Evolutionary conservation across 371 early-diverging fungal species (phyloP).

Genomic region (Circinella minor): DNA sequence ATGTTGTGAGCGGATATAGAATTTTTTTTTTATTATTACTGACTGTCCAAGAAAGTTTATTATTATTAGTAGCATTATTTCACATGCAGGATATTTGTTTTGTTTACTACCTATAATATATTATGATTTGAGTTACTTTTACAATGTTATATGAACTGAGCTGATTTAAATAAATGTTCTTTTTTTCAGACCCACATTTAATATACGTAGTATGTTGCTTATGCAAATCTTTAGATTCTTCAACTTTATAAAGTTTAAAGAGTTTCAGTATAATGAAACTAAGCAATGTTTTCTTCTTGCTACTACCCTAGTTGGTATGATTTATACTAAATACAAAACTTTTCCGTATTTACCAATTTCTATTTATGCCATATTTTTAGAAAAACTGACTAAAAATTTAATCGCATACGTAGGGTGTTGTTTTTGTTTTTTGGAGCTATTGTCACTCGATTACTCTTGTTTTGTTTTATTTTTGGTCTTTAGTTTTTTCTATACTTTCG

Average conservation of each 20-base stretch:
- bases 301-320: conserved; percentile 89
- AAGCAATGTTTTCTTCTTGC: conserved; percentile 90
- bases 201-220: conserved; percentile 42
- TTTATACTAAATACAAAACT: conserved; percentile 95
- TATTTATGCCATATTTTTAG: conserved; percentile 97
- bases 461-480: conserved; percentile 74
- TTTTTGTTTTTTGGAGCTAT: conserved; percentile 75
- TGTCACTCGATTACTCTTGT: conserved; percentile 78
- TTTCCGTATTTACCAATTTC: conserved; percentile 92
- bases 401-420: conserved; percentile 97
- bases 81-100: too few species aligned
- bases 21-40: conserved; percentile 90
- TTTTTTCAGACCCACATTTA: background rate
- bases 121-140: too few species aligned
- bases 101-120: too few species aligned
- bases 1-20: conserved; percentile 83
- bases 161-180: background rate
- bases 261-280: conserved; percentile 68
- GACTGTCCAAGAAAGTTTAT: conserved; percentile 74
- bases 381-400: conserved; percentile 97
- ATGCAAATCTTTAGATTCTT: conserved; percentile 62
- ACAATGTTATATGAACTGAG: too few species aligned
- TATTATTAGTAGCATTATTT: too few species aligned
- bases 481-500: conserved; percentile 56
- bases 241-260: conserved; percentile 71